Percentiles rank a stretch among this genome's conserved stretches.
These are phyloP conservation scores for Pulveroboletus sp. DNA, from an alignment of 768 basidiomycete genomes.

Conservation along the genomic window DNA sequence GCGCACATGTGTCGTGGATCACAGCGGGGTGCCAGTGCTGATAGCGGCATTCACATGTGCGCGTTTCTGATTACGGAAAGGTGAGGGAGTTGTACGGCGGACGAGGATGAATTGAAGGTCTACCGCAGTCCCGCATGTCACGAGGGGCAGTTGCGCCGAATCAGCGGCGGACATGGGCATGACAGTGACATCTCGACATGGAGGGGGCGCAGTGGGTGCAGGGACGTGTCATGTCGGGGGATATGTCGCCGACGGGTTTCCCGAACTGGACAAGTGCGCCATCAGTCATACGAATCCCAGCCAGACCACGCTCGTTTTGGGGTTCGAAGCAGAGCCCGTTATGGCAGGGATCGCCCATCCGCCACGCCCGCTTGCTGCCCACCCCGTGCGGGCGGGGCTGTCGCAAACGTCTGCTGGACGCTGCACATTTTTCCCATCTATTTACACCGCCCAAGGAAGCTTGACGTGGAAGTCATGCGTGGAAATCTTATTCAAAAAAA, in stretches of 20 bases:
- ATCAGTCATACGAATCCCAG: slow-evolving; percentile 26
- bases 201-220: slow-evolving; percentile 11
- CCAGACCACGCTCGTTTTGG: slow-evolving; percentile 22
- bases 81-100: slow-evolving; percentile 30
- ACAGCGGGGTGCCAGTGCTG: slow-evolving; percentile 24
- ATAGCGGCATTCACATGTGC: slow-evolving; percentile 33
- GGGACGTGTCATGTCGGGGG: slow-evolving; percentile 21
- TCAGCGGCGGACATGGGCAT: slow-evolving; percentile 20
- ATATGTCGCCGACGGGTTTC: slow-evolving; percentile 28
- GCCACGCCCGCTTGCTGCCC: no score
- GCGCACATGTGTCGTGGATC: slow-evolving; percentile 28
- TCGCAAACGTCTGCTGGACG: slow-evolving; percentile 1
- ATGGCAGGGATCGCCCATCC: slow-evolving; percentile 29
- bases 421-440: slow-evolving; percentile 16
- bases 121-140: slow-evolving; percentile 18
- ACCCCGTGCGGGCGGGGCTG: neutral
- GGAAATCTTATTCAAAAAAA: slow-evolving; percentile 40
- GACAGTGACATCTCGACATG: slow-evolving; percentile 27
- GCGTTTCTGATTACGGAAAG: slow-evolving; percentile 33
- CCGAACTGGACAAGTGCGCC: slow-evolving; percentile 22
- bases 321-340: slow-evolving; percentile 16
- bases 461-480: slow-evolving; percentile 30
- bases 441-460: slow-evolving; percentile 21
- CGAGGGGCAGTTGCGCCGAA: slow-evolving; percentile 5
- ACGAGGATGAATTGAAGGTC: slow-evolving; percentile 14